These are phyloP conservation scores for Penicillium italicum DNA, from an alignment of 2,329 filamentous ascomycete species.

Conservation along the genomic window DNA sequence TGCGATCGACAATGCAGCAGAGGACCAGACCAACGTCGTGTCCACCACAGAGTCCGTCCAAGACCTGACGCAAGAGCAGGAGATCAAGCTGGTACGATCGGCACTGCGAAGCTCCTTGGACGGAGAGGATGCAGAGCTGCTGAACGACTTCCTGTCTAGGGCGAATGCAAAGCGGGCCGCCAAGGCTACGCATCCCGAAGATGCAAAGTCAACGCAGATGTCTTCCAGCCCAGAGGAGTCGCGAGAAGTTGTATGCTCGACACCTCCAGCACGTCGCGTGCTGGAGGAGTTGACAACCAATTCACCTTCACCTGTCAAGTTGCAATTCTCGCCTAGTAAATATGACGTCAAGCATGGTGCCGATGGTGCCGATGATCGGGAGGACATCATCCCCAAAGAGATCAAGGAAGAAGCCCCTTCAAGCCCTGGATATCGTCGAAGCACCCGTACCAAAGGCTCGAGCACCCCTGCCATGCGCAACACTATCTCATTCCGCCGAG, in stretches of 20 bases:
- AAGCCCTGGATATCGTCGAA: conserved; percentile 36
- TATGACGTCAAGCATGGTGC: conserved; percentile 2
- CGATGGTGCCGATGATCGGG: conserved; percentile 8
- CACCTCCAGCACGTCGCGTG: conserved; percentile 33
- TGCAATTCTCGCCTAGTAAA: conserved; percentile 31
- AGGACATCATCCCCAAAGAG: conserved; percentile 16
- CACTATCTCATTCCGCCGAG: conserved; percentile 42
- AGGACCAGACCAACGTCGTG: conserved; percentile 1
- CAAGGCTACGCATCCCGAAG: conserved; percentile 28
- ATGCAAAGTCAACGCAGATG: conserved; percentile 15
- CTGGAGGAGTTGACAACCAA: conserved; percentile 39
- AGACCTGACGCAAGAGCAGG: conserved; percentile 30
- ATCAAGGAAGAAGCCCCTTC: conserved; percentile 21
- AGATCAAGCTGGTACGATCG: conserved; percentile 35
- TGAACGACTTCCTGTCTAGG: conserved; percentile 41
- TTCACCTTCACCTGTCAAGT: conserved; percentile 38
- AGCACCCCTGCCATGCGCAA: conserved; percentile 32
- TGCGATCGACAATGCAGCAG: background rate
- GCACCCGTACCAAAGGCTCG: conserved; percentile 32
- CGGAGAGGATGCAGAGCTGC: conserved; percentile 39
- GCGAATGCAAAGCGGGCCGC: conserved; percentile 42
- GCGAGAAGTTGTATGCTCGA: conserved; percentile 24
- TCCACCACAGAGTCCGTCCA: conserved; percentile 19
- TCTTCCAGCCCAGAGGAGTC: conserved; percentile 16
- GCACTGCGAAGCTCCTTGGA: conserved; percentile 38